Evolutionary conservation across 306 rosid genomes (phyloP), one percentile per base, ranked within the genome.

Genomic region (Clitoria ternatea): DNA sequence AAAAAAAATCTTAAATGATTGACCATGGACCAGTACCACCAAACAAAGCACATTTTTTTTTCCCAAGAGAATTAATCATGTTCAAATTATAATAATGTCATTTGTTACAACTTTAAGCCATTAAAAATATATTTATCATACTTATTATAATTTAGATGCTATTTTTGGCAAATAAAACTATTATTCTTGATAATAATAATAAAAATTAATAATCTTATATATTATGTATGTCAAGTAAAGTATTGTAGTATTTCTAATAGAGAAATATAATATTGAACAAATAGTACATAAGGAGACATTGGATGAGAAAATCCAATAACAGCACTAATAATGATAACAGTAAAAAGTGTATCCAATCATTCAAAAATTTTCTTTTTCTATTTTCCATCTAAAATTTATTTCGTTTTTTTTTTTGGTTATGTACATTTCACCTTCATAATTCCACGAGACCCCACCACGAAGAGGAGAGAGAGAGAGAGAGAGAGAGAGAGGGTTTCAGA

Each of bases 361-460:
- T 40, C 42, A 67, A 77, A 73, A 74, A 44, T 0, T 14, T 48
- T 29, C 15, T 18, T 19, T 33, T 14, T 14, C 13, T 22, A 24
- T 44, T 39, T 4, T 68, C 30, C n/a, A n/a, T n/a, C n/a, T n/a
- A n/a, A n/a, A n/a, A n/a, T n/a, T n/a, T n/a, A n/a, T n/a, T n/a
- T n/a, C n/a, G n/a, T n/a, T 69, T 76, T 29, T 61, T 37, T 24
- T 7, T 29, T 35, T 56, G 35, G 84, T 77, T 83, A 52, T 73
- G 48, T 78, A 79, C 80, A 81, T 61, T 77, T 70, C 69, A 48
- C 11, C 7, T 53, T 72, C 57, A 70, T 37, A 44, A 74, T 75
- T 62, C 53, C 63, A 50, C 9, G 6, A 24, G 20, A 13, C 40
- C 70, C 19, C 69, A 66, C 45, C 24, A n/a, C 14, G 2, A 1